Conservation (phyloP, 345 rosid genomes). For the Brassica juncea region DNA sequence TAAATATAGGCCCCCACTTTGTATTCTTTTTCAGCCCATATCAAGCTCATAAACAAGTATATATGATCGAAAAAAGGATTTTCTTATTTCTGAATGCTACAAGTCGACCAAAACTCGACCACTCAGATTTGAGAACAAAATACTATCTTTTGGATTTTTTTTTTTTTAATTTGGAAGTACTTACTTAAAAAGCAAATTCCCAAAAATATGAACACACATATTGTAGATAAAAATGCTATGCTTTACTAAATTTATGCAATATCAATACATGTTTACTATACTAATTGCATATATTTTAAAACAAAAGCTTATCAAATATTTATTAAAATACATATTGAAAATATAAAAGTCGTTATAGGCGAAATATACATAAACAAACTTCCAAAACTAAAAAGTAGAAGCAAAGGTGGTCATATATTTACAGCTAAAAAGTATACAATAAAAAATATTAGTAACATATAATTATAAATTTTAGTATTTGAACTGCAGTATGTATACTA, state of each 20-base stretch:
- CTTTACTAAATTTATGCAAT: not conserved
- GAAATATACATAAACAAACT: not conserved
- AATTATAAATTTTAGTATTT: not conserved
- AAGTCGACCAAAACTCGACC: not conserved
- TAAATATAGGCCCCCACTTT: too few relatives aligned
- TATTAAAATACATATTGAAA: not conserved
- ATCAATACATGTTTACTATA: not conserved
- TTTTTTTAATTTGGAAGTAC: not conserved
- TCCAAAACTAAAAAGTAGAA: not conserved
- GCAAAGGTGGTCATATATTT: not conserved
- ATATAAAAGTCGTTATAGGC: not conserved
- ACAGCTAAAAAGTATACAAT: not conserved
- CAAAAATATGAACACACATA: not conserved
- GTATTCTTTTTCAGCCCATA: too few relatives aligned
- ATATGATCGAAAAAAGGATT: too few relatives aligned
- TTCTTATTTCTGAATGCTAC: not conserved
- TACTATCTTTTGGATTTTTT: not conserved
- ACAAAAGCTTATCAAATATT: not conserved
- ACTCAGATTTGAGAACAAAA: not conserved
- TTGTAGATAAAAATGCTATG: not conserved
- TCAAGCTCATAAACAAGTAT: too few relatives aligned
- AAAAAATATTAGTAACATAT: not conserved
- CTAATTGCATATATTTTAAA: not conserved
- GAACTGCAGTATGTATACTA: not conserved
- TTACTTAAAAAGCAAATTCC: not conserved